Evolutionary conservation across 345 rosid genomes (phyloP), one percentile per base, ranked within the genome.

Genomic region (Brassica carinata): DNA sequence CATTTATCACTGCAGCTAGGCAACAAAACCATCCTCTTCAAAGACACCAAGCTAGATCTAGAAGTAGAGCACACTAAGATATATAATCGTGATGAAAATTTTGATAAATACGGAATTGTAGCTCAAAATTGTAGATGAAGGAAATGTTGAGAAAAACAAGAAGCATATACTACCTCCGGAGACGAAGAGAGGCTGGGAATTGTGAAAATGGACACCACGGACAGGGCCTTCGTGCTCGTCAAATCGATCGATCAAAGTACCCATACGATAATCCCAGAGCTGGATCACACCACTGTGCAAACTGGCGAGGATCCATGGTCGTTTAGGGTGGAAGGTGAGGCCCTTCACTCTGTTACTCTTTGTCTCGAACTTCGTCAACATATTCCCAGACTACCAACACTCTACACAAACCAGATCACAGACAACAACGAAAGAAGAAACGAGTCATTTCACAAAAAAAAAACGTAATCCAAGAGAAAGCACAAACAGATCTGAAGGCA

Each of bases 161-260:
- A 19, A 19, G 18, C 6, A 68, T 18, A 13, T 30, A 13, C 17
- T 13, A 91, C 98, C 98, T 87, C 98, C 98, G 0, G 98, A 94
- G 38, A 94, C 98, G 65, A 94, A 92, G 13, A 94, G 78, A 8
- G 98, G 98, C 85, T 94, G 98, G 29, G 98, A 85, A 69, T 83
- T 86, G 83, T 94, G 98, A 83, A 94, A 94, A 84, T 94, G 97
- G 31, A 94, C 98, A 3, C 97, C 98, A 27, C 98, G 97, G 48
- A 94, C 98, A 7, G 98, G 98, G 29, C 98, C 98, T 36, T 94
- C 98, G 27, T 94, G 98, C 86, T 94, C 97, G 17, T 94, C 98
- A 26, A 92, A 94, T 55, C 97, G 79, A 74, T 92, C 98, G 33
- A 94, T 94, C 67, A 94, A 77, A 15, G 97, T 92, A 19, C 97